Evolutionary conservation across 1,139 yeast genomes (phyloP), one percentile per base, ranked within the genome.

Genomic region (Meyerozyma guilliermondii): DNA sequence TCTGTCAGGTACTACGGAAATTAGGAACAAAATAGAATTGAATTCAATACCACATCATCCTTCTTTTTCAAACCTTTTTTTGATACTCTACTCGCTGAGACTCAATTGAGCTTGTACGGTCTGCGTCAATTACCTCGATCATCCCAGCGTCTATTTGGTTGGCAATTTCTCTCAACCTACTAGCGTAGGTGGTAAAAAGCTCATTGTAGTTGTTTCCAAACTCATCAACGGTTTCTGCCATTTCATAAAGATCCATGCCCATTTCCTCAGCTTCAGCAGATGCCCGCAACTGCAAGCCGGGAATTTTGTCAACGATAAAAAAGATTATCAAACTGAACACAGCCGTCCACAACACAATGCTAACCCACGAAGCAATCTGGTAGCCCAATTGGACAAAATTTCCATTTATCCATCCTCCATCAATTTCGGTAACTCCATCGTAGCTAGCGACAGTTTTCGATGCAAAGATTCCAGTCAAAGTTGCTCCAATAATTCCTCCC

Each of bases 381-480:
- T 71, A 70, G 23, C 80, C 80, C 60, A 75, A 58, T 55, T 75
- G 80, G 20, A 53, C 57, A 67, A 72, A 75, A 50, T 75, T 63
- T 42, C 73, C 76, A 55, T 63, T 68, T 42, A 74, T 65, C 80
- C 80, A 75, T 24, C 80, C 80, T 35, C 77, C 76, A 4, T 54
- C 62, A 43, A 71, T 73, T 29, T 56, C 74, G 8, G 78, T 69
- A 20, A 55, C 61, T 7, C 78, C 79, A 46, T 75, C 73, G 42
- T 72, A 63, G 5, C 66, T 68, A 2, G 79, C 74, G 39, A 74
- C 67, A 48, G 64, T 62, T 43, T 74, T 74, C 16, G 72, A 62
- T 2, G 77, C 77, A 49, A 74, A 72, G 4, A 73, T 62, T 46
- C 78, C 78, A 17, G 69, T 60, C 43, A 68, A 58, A 16, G 71